Conservation (phyloP, 495 filamentous ascomycete species). For the Hypoxylon fuscum region DNA sequence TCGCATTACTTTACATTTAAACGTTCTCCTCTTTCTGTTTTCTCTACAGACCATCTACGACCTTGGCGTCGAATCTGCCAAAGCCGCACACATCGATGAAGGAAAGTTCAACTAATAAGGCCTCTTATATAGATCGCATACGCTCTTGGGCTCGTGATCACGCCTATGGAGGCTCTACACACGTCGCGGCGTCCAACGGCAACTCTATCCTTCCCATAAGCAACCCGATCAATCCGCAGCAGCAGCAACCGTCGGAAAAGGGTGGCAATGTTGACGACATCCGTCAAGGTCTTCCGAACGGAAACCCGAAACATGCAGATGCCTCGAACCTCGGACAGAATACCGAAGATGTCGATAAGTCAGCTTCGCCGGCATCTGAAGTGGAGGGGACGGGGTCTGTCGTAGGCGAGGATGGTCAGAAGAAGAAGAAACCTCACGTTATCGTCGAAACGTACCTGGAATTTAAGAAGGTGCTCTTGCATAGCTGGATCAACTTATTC, state of each 20-base stretch:
- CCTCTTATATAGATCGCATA: conserved; percentile 64
- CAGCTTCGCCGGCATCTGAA: conserved; percentile 56
- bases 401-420: conserved; percentile 48
- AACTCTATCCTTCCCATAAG: conserved; percentile 47
- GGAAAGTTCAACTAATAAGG: conserved; percentile 63
- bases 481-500: conserved; percentile 81
- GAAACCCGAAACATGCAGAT: conserved; percentile 8
- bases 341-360: conserved; percentile 41
- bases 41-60: conserved; percentile 40
- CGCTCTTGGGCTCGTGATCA: conserved; percentile 63
- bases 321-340: conserved; percentile 20
- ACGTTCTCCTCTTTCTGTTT: conserved; percentile 27
- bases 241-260: conserved; percentile 28
- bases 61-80: conserved; percentile 45
- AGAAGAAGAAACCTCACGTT: conserved; percentile 55
- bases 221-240: conserved; percentile 36
- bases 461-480: conserved; percentile 63
- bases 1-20: conserved; percentile 16
- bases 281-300: conserved; percentile 27
- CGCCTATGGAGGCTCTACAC: conserved; percentile 63
- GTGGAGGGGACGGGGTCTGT: conserved; percentile 66
- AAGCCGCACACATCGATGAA: conserved; percentile 65
- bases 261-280: conserved; percentile 39
- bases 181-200: conserved; percentile 46
- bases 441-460: conserved; percentile 58